Evolutionary conservation across 345 rosid species (phyloP).

Genomic region (Heritiera littoralis): DNA sequence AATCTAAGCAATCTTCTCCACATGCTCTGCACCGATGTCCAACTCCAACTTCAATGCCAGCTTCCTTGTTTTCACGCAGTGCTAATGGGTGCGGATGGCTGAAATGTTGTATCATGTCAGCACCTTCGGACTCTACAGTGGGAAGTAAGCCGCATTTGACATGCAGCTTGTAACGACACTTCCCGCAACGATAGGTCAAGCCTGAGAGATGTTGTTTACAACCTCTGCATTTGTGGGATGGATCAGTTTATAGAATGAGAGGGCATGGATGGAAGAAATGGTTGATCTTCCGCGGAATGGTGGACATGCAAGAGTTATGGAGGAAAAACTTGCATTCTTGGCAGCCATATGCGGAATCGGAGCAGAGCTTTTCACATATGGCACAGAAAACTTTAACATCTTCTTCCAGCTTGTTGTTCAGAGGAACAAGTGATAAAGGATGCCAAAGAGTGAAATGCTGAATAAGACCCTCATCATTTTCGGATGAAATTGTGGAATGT

Average conservation of each 20-base stretch:
- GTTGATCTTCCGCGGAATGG: background rate
- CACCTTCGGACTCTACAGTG: background rate
- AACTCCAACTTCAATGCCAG: background rate
- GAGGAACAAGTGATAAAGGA: background rate
- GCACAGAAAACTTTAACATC: too few species aligned
- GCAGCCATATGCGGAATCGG: too few species aligned
- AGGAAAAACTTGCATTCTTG: background rate
- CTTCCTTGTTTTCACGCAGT: background rate
- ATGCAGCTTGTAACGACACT: slow-evolving; percentile 2
- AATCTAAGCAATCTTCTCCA: background rate
- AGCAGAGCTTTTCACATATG: too few species aligned
- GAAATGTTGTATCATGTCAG: slow-evolving; percentile 11
- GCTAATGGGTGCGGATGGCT: slow-evolving; percentile 18
- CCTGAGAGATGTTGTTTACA: background rate
- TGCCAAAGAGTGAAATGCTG: slow-evolving; percentile 19
- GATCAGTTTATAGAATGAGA: background rate
- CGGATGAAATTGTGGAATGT: background rate
- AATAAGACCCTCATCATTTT: background rate
- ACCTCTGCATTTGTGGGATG: background rate
- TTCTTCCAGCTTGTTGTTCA: too few species aligned
- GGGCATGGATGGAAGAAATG: slow-evolving; percentile 10
- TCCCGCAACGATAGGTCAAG: slow-evolving; percentile 7
- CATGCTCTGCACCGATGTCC: background rate
- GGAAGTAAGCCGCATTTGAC: slow-evolving; percentile 19
- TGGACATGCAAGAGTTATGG: background rate